Percentiles rank a stretch among this genome's conserved stretches.
phyloP scores from a whole-genome alignment of 257 asterid genomes.

The Cynanchum wilfordii region DNA sequence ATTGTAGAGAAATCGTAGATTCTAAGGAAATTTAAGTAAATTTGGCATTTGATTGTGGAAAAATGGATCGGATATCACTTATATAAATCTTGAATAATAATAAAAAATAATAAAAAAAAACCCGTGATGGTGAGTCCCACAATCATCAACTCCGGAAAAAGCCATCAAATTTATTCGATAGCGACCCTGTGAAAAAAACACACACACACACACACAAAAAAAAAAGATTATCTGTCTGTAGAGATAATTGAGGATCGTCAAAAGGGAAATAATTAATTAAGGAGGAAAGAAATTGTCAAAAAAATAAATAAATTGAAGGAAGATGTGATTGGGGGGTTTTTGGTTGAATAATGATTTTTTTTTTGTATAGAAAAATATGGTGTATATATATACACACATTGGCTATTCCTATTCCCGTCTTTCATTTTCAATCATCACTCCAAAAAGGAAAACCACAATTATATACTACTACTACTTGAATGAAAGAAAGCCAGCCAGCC shows the following conservation, averaged over 20 bases:
- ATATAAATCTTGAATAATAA: no score
- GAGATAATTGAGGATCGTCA: slow-evolving; percentile 8
- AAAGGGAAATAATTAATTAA: background rate
- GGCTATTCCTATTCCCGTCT: background rate
- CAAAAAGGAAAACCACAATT: slow-evolving; percentile 2
- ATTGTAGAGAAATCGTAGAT: background rate
- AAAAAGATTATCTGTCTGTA: background rate
- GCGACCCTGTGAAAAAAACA: background rate
- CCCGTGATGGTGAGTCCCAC: slow-evolving; percentile 15
- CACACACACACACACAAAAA: no score
- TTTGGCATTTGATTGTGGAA: background rate
- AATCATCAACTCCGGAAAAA: background rate
- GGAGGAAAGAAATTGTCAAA: background rate
- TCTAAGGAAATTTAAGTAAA: background rate
- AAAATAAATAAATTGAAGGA: background rate
- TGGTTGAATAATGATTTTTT: slow-evolving; percentile 5
- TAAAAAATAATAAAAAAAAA: background rate
- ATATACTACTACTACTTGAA: background rate
- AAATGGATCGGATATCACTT: background rate
- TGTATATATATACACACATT: no score
- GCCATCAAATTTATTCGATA: slow-evolving; percentile 4
- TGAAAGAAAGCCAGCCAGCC: background rate
- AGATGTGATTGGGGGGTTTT: slow-evolving; percentile 4
- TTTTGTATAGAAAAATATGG: background rate
- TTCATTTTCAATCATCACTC: background rate